These are phyloP conservation scores for Skeletonema potamos DNA, from an alignment of 108 stramenopile genomes.

Conservation along the genomic window DNA sequence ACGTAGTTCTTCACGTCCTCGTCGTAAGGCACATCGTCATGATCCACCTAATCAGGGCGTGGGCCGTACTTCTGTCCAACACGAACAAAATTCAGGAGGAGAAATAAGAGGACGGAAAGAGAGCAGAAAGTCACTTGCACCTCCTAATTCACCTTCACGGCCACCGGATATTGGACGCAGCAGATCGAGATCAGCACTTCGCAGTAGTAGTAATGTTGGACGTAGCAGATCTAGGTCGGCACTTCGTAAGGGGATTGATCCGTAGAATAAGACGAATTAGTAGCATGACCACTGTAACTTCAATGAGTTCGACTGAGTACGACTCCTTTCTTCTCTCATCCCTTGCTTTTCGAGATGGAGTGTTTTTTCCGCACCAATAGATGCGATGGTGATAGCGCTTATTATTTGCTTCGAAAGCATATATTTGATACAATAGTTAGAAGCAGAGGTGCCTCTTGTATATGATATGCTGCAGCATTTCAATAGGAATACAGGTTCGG, in stretches of 20 bases:
- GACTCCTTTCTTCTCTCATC: no score
- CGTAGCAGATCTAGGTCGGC: not conserved
- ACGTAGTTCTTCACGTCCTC: not conserved
- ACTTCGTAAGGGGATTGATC: not conserved
- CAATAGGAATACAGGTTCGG: no score
- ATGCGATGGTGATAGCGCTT: no score
- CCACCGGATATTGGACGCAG: not conserved
- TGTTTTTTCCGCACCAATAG: no score
- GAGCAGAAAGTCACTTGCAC: not conserved
- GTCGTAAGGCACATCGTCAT: not conserved
- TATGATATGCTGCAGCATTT: no score
- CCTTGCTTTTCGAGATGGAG: no score
- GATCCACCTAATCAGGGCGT: not conserved
- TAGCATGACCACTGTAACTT: no score
- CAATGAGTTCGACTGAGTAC: no score
- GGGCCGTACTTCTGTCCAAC: not conserved
- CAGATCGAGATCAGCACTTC: not conserved
- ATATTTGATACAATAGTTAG: no score
- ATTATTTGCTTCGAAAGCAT: no score
- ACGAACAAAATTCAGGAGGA: not conserved
- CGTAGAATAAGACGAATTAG: no score
- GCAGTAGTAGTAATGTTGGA: not conserved
- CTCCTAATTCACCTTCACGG: not conserved
- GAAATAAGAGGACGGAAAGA: not conserved
- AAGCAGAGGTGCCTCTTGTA: no score